These are phyloP conservation scores for Patellifolia procumbens DNA, from an alignment of 179 eudicot genomes.

Conservation along the genomic window DNA sequence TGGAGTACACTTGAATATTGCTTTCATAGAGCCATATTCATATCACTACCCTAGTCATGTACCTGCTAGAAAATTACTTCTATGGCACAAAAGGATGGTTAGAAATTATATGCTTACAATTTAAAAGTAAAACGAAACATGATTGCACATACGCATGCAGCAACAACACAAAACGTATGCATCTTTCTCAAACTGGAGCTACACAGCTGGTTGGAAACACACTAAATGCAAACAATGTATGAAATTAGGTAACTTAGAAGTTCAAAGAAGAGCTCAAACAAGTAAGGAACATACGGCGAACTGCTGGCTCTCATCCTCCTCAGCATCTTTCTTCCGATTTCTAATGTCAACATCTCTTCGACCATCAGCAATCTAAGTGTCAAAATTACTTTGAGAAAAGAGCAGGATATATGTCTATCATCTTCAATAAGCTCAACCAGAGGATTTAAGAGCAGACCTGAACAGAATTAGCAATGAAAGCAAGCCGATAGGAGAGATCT, in stretches of 20 bases:
- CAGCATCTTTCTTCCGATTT: conserved; percentile 73
- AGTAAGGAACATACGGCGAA: conserved; percentile 55
- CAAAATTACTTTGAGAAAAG: background rate
- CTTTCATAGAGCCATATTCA: too few species aligned
- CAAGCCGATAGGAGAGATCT: conserved; percentile 88
- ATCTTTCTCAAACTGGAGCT: too few species aligned
- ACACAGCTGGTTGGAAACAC: background rate
- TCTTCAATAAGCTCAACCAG: background rate
- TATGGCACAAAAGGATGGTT: background rate
- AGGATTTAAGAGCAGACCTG: conserved; percentile 53
- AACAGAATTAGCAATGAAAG: conserved; percentile 93
- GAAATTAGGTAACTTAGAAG: background rate
- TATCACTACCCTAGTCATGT: background rate
- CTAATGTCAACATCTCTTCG: conserved; percentile 78
- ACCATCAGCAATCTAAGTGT: conserved; percentile 74
- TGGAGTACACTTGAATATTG: too few species aligned
- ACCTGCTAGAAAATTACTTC: background rate
- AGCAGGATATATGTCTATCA: background rate
- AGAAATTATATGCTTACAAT: background rate
- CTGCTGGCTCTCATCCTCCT: conserved; percentile 64
- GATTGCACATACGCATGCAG: background rate
- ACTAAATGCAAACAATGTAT: background rate
- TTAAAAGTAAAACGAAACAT: background rate
- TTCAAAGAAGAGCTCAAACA: background rate
- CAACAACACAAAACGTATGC: background rate